These are phyloP conservation scores for Penicillium hesseltinei DNA, from an alignment of 2,329 filamentous ascomycete species.

Conservation along the genomic window DNA sequence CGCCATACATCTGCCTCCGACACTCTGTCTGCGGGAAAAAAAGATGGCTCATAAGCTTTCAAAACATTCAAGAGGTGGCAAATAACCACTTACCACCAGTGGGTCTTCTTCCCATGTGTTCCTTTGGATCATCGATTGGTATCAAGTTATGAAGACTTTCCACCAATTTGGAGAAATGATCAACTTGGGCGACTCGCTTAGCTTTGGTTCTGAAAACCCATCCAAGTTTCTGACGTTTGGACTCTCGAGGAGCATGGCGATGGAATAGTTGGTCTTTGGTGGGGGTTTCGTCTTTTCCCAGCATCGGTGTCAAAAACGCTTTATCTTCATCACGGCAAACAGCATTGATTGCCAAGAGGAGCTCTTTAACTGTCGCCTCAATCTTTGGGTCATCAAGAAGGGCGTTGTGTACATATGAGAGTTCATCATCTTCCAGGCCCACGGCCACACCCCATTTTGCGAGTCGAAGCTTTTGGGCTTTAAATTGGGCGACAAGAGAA, in stretches of 20 bases:
- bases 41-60: not conserved
- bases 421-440: not conserved
- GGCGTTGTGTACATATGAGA: slow-evolving; percentile 3
- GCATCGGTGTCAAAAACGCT: not conserved
- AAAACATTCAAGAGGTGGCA: not conserved
- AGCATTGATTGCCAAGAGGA: slow-evolving; percentile 1
- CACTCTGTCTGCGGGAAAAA: not conserved
- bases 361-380: not conserved
- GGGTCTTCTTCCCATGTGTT: not conserved
- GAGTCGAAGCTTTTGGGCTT: slow-evolving; percentile 9
- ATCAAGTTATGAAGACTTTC: slow-evolving; percentile 3
- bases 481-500: slow-evolving; percentile 5
- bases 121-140: not conserved
- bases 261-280: not conserved
- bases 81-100: not conserved
- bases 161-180: slow-evolving; percentile 4
- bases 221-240: slow-evolving; percentile 4
- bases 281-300: not conserved
- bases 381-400: slow-evolving; percentile 8
- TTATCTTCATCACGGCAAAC: slow-evolving; percentile 2
- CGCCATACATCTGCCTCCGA: not conserved
- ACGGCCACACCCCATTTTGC: slow-evolving; percentile 6
- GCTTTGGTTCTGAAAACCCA: slow-evolving; percentile 5
- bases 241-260: not conserved
- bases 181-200: slow-evolving; percentile 3